Evolutionary conservation across 352 stramenopile species (phyloP), one percentile per base, ranked within the genome.

Genomic region (Phytophthora lateralis): DNA sequence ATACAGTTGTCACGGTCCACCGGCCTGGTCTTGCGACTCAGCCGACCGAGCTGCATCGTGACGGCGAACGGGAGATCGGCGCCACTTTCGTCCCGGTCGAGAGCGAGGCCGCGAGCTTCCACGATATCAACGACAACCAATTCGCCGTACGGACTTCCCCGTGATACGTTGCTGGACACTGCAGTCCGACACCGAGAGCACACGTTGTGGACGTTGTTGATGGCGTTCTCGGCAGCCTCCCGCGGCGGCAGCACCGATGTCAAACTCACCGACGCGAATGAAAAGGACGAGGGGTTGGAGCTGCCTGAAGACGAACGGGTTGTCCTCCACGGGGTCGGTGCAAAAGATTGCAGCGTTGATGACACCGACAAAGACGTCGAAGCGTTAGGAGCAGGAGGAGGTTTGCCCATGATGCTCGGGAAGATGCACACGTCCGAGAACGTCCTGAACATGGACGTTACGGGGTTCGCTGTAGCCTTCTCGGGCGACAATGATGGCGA

Each of bases 91-190:
- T 76, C 69, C 18, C 64, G 75, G 29, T 88, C 78, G 7, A 71
- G 54, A 4, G 55, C 43, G 20, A 92, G 73, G 6, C 85, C 78
- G 14, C 71, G 74, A 5, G 73, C 78, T 20, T 82, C 77, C 30
- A 92, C 44, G 3, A 92, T 60, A 43, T 92, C 83, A 20, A 83
- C 79, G 11, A 92, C 67, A 12, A 92, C 52, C 41, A 92, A 51
- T 39, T 92, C 80, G 8, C 83, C 83, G 46, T 89, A 92, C 24
- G 77, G 75, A 60, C 64, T 81, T 14, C 78, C 77, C 37, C 57
- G 73, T 26, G 71, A 58, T 6, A 83, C 68, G 1, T 69, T 48
- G 43, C 32, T 75, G 46, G 52, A 60, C 4, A 56, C 52, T 20
- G 14, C 62, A 12, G 14, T 62, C 58, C 55, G 66, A 41, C 29